These are phyloP conservation scores for Globisporangium uncinulatum DNA, from an alignment of 352 stramenopile genomes.

Conservation along the genomic window DNA sequence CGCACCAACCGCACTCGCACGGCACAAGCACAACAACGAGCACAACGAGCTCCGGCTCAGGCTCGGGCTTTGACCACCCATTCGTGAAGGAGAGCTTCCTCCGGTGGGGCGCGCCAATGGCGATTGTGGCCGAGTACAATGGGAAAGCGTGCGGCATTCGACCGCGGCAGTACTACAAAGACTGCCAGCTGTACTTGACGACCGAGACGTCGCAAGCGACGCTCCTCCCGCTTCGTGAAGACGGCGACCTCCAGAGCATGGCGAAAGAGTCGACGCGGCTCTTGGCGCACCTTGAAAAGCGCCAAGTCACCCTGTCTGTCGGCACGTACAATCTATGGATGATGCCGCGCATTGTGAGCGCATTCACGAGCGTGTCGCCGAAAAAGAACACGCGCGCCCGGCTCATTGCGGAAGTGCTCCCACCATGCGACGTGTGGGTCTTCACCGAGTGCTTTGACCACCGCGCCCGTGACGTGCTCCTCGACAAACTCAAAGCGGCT, in stretches of 20 bases:
- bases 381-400: constrained; percentile 75
- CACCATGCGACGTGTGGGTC: constrained; percentile 63
- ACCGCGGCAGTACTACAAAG: constrained; percentile 73
- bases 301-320: constrained; percentile 45
- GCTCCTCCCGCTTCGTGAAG: constrained; percentile 63
- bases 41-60: background rate
- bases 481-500: constrained; percentile 50
- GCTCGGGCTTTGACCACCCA: background rate
- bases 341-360: constrained; percentile 72
- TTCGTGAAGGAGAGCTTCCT: constrained; percentile 25
- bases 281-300: constrained; percentile 52
- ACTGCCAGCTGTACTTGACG: constrained; percentile 68
- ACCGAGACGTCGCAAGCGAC: constrained; percentile 49
- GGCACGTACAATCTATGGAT: constrained; percentile 85
- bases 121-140: constrained; percentile 51
- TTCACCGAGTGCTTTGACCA: constrained; percentile 82
- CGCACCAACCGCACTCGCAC: too few relatives aligned
- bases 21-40: background rate
- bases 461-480: constrained; percentile 50
- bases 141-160: constrained; percentile 47
- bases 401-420: constrained; percentile 62
- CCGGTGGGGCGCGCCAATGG: constrained; percentile 62
- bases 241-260: constrained; percentile 56
- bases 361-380: constrained; percentile 59
- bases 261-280: constrained; percentile 65